Evolutionary conservation across 805 yeast genomes (phyloP), one percentile per base, ranked within the genome.

Genomic region (Kodamaea jinghongensis): DNA sequence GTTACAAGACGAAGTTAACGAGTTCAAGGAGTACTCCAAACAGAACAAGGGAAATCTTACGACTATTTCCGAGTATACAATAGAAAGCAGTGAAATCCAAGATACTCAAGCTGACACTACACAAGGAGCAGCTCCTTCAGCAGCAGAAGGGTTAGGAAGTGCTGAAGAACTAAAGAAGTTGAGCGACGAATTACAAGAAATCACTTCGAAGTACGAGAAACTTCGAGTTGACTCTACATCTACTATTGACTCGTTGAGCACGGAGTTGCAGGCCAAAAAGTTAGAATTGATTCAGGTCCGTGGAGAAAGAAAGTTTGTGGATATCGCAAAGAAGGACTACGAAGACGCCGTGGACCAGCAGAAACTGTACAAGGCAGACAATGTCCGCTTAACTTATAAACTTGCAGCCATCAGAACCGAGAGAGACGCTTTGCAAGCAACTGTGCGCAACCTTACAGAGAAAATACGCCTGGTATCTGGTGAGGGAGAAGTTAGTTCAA

Each of bases 371-470:
- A 17, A 32, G 11, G 35, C 35, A 12, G 36, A 34, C n/a, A 34
- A 34, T 26, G 25, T 34, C 20, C 36, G 36, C 4, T 37, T 37
- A 17, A 22, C 28, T 16, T 34, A 38, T 22, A 38, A 32, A 17
- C 15, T 38, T n/a, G 36, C 30, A 22, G 23, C 33, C 4, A 22
- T 38, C 17, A 32, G 23, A 6, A 30, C 27, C 4, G 41, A 38
- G 15, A 33, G 41, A 28, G 53, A 50, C 1, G 45, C 58, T 1
- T 43, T 73, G 30, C 65, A 60, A 32, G 34, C 60, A 14, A 70
- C 63, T 12, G 61, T 71, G 12, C 61, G 56, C 8, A 60, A 61
- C 14, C 55, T 73, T 34, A 60, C 65, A 3, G 75, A 70, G 7
- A 68, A 71, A 41, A 43, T 66, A 6, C 45, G 55, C n/a, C 46